Evolutionary conservation across 495 filamentous ascomycete genomes (phyloP), one percentile per base, ranked within the genome.

Genomic region (Apodospora peruviana): DNA sequence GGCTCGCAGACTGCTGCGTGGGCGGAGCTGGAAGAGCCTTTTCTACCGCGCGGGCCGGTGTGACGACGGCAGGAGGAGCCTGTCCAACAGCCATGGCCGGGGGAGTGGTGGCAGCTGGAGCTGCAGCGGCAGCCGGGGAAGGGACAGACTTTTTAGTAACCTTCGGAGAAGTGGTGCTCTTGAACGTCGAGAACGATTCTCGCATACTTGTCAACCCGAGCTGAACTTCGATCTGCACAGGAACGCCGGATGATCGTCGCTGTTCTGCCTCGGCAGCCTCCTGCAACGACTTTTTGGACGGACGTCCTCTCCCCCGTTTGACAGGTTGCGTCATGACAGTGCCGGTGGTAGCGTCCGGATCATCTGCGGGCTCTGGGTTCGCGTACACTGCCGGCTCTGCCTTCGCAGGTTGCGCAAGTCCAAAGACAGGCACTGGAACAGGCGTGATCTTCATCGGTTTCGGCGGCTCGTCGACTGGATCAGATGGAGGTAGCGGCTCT

Each of bases 281-380:
- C 22, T 36, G 49, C n/a, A 51, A 47, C 8, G 62, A 63, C 45
- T 48, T 59, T 48, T 69, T 70, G 0, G 60, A 42, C 8, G 62
- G 61, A 21, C 57, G 59, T 20, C 64, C 66, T 17, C 58, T 44
- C 3, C 56, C 56, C 2, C 59, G 55, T 64, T 65, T 78, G 32
- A 37, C 53, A 9, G 54, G 42, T 10, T 57, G 57, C 52, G 61
- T 58, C 40, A 71, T 51, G 16, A 78, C 51, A 19, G 73, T 69
- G 24, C 58, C 60, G 43, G 63, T 72, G 60, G 71, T 75, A 51
- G 39, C 61, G 34, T 78, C 70, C 20, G 69, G 60, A 40, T 74
- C 68, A 38, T 69, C 64, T 11, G 59, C 61, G 1, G 51, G 36
- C 43, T 67, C 66, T 3, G 52, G 22, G 47, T 57, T 56, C 2